A percentile compares a stretch with the other conserved stretches of the same genome.
phyloP scores from a whole-genome alignment of 371 early-diverging fungal species.

The Mucor velutinosus region DNA sequence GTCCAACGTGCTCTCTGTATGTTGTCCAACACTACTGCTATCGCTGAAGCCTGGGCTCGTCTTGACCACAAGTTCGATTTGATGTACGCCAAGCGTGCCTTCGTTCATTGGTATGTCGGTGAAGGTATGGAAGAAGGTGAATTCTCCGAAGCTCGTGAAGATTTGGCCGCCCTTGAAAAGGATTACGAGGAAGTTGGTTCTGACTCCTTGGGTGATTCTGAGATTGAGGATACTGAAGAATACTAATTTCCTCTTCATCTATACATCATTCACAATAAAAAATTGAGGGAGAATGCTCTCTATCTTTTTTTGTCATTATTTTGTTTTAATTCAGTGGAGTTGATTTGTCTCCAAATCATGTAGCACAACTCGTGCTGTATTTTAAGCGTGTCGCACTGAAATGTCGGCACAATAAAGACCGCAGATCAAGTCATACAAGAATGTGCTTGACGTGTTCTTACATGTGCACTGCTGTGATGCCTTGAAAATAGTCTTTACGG shows the following conservation, averaged over 20 bases:
- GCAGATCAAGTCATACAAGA: not conserved
- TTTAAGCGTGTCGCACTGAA: not conserved
- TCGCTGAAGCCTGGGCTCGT: conserved; percentile 94
- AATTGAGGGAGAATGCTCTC: not conserved
- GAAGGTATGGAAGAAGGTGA: conserved; percentile 93
- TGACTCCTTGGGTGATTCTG: conserved; percentile 68
- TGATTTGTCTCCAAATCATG: not conserved
- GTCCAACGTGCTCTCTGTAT: conserved; percentile 94
- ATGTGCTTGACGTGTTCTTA: not conserved
- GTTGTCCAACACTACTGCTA: conserved; percentile 94
- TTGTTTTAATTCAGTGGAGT: not conserved
- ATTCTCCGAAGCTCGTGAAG: conserved; percentile 99
- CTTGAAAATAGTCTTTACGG: no score
- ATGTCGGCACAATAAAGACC: no score
- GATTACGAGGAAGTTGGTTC: conserved; percentile 98
- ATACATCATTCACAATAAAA: not conserved
- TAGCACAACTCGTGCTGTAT: not conserved
- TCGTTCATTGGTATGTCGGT: conserved; percentile 98
- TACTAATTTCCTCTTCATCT: conserved; percentile 14
- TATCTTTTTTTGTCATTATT: not conserved
- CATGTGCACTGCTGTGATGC: not conserved
- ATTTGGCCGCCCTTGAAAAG: conserved; percentile 98
- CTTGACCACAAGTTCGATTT: conserved; percentile 93
- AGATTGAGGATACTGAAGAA: conserved; percentile 63
- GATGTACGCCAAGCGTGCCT: conserved; percentile 97